These are phyloP conservation scores for Rhizopogon rudus DNA, from an alignment of 768 basidiomycete genomes.

Conservation along the genomic window DNA sequence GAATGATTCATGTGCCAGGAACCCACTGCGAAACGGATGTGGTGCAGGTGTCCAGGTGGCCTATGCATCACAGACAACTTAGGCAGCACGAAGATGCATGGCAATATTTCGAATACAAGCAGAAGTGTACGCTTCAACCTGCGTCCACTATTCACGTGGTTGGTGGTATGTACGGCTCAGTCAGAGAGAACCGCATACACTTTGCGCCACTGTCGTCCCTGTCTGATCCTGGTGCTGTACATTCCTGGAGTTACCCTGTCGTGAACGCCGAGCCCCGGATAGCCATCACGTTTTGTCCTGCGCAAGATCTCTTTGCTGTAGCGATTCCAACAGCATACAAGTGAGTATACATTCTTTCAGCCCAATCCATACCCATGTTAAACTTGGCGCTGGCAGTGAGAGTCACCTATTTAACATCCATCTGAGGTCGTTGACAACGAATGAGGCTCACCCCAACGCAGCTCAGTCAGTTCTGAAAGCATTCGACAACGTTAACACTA, in stretches of 20 bases:
- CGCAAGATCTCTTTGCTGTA: conserved; percentile 49
- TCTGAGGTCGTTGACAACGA: conserved; percentile 42
- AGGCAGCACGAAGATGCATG: conserved; percentile 43
- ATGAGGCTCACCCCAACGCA: conserved; percentile 45
- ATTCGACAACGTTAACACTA: not conserved
- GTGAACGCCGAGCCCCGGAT: conserved; percentile 35
- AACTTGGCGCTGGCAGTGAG: not conserved
- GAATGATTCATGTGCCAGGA: conserved; percentile 32
- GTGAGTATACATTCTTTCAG: conserved; percentile 25
- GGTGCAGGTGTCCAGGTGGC: no score
- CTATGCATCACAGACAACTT: conserved; percentile 35
- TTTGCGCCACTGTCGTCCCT: conserved; percentile 18
- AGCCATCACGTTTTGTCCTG: conserved; percentile 55
- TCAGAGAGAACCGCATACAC: no score
- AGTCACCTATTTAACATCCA: conserved; percentile 31
- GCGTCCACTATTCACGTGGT: conserved; percentile 36
- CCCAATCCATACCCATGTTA: not conserved
- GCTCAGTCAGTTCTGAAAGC: conserved; percentile 26
- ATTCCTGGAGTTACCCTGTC: conserved; percentile 39
- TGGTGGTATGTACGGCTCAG: conserved; percentile 32
- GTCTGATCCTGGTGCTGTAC: conserved; percentile 18
- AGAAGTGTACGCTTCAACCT: conserved; percentile 30
- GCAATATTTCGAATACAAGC: conserved; percentile 36
- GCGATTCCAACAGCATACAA: conserved; percentile 34
- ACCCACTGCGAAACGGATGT: conserved; percentile 9